phyloP scores from a whole-genome alignment of 306 rosid genomes.

The Cicer yamashitae region DNA sequence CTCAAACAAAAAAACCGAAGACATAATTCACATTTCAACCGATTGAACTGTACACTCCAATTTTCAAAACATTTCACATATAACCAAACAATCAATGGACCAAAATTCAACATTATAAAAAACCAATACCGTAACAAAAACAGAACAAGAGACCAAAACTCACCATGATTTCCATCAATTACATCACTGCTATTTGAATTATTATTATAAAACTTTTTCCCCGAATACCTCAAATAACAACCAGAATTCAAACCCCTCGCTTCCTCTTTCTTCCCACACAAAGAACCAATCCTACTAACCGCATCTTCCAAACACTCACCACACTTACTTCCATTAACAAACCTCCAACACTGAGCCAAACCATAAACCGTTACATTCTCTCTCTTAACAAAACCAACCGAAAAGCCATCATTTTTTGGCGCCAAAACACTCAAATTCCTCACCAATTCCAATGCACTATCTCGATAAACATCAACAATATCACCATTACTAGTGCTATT shows the following conservation, averaged over 20 bases:
- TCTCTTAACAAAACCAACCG: constrained; percentile 34
- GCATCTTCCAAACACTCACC: constrained; percentile 32
- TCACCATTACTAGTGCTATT: not conserved
- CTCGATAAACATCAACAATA: not conserved
- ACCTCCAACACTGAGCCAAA: constrained; percentile 46
- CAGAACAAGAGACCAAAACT: constrained; percentile 2
- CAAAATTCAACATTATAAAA: not conserved
- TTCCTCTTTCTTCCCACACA: constrained; percentile 35
- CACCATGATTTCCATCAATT: constrained; percentile 23
- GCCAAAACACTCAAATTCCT: constrained; percentile 39
- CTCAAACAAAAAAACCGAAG: no score
- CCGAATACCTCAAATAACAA: constrained; percentile 44
- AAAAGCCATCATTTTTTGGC: constrained; percentile 39
- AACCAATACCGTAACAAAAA: not conserved
- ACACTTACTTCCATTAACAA: constrained; percentile 29
- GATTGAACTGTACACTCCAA: no score
- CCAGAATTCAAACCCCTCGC: constrained; percentile 42
- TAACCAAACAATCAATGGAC: not conserved
- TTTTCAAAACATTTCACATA: no score
- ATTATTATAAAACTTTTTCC: constrained; percentile 25
- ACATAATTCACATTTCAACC: no score
- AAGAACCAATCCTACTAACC: constrained; percentile 35
- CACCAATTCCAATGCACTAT: constrained; percentile 9
- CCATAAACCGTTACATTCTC: constrained; percentile 42
- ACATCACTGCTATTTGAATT: constrained; percentile 7